Conservation (phyloP, 352 stramenopile genomes). For the Globisporangium nagaii region DNA sequence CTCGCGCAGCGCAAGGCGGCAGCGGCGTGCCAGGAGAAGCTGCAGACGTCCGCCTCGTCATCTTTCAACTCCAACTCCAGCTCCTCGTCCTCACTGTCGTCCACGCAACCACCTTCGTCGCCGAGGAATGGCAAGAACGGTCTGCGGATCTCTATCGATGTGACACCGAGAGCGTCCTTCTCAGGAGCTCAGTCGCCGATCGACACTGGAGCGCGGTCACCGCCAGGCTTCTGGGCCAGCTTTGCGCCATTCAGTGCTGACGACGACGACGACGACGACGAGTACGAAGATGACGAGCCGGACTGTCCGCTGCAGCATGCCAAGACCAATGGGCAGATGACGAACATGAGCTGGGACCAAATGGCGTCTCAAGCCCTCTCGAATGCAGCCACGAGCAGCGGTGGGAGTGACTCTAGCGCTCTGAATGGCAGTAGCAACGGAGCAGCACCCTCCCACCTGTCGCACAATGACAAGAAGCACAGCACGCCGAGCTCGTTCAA, state of each 20-base stretch:
- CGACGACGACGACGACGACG: slow-evolving; percentile 48
- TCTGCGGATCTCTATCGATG: slow-evolving; percentile 53
- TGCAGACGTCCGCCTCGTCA: background rate
- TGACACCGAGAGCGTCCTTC: slow-evolving; percentile 19
- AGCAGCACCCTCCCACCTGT: no score
- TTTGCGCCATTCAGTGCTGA: slow-evolving; percentile 58
- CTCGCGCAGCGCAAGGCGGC: slow-evolving; percentile 19
- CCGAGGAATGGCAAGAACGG: slow-evolving; percentile 15
- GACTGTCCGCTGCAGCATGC: background rate
- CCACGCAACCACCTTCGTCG: background rate
- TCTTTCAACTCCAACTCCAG: no score
- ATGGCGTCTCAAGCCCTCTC: slow-evolving; percentile 51
- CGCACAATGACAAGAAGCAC: background rate
- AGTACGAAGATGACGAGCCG: slow-evolving; percentile 13
- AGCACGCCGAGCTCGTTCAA: slow-evolving; percentile 20
- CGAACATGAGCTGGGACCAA: slow-evolving; percentile 36
- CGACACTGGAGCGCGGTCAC: slow-evolving; percentile 47
- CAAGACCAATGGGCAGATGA: background rate
- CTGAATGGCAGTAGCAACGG: background rate
- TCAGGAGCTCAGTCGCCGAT: slow-evolving; percentile 18
- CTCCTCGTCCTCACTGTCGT: no score
- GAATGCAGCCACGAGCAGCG: slow-evolving; percentile 31
- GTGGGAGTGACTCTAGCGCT: slow-evolving; percentile 1
- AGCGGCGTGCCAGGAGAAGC: background rate
- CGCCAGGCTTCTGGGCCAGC: slow-evolving; percentile 74